Conservation (phyloP, 1,284 basidiomycete genomes). For the Austropuccinia psidii region DNA sequence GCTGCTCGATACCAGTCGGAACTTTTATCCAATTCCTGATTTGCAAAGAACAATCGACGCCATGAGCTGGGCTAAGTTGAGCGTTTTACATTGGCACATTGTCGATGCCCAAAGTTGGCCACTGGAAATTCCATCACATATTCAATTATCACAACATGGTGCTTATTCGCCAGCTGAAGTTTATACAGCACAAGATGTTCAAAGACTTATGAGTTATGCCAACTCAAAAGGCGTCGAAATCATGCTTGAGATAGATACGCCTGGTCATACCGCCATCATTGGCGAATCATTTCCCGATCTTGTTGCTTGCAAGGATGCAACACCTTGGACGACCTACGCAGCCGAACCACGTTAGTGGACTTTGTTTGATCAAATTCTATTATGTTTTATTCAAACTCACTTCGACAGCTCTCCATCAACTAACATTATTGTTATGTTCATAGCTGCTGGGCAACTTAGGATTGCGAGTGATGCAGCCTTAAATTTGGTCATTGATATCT, state of each 20-base stretch:
- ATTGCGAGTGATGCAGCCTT: slow-evolving; percentile 54
- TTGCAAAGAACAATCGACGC: slow-evolving; percentile 68
- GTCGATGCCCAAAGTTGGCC: slow-evolving; percentile 51
- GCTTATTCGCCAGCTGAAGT: slow-evolving; percentile 58
- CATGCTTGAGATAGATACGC: slow-evolving; percentile 63
- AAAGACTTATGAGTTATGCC: slow-evolving; percentile 62
- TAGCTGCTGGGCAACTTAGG: slow-evolving; percentile 71
- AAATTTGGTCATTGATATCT: slow-evolving; percentile 53
- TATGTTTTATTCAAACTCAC: no score
- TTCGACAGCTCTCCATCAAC: no score
- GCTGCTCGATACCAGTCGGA: slow-evolving; percentile 68
- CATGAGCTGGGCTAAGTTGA: slow-evolving; percentile 77
- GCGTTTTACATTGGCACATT: slow-evolving; percentile 42
- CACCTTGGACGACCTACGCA: slow-evolving; percentile 61
- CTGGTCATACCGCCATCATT: slow-evolving; percentile 68
- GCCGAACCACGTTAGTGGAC: slow-evolving; percentile 51
- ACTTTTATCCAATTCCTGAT: slow-evolving; percentile 55
- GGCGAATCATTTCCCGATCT: slow-evolving; percentile 61
- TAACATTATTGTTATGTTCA: slow-evolving; percentile 53
- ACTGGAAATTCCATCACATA: slow-evolving; percentile 55
- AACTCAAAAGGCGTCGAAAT: slow-evolving; percentile 70
- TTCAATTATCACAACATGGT: slow-evolving; percentile 59
- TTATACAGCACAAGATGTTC: slow-evolving; percentile 60
- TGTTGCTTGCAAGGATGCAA: slow-evolving; percentile 61
- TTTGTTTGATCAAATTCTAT: no score